phyloP scores from a whole-genome alignment of 306 rosid species.

The Crataegus laevigata region DNA sequence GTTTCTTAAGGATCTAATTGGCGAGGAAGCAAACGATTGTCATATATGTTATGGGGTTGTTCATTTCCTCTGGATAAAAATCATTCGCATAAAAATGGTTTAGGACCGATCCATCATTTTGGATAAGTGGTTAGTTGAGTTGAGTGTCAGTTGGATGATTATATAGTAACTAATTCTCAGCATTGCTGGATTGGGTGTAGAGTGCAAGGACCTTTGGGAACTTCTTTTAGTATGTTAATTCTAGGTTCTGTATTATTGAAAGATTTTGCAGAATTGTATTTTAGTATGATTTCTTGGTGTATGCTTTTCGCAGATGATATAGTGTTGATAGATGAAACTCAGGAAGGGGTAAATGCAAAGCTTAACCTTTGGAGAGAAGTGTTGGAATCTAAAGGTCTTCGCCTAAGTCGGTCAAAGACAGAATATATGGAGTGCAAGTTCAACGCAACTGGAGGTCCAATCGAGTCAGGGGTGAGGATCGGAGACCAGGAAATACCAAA shows the following conservation, averaged over 20 bases:
- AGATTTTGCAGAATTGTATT: constrained; percentile 2
- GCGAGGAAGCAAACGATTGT: neutral
- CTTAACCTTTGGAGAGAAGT: too few species aligned
- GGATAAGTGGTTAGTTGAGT: too few species aligned
- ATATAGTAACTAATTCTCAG: constrained; percentile 2
- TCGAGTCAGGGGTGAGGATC: too few species aligned
- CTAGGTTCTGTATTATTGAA: constrained; percentile 11
- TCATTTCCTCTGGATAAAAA: neutral
- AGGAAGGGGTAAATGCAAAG: too few species aligned
- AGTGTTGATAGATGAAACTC: too few species aligned
- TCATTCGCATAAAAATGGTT: neutral
- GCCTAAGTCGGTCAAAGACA: too few species aligned
- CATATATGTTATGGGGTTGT: neutral
- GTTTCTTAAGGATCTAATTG: neutral
- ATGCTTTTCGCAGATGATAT: too few species aligned
- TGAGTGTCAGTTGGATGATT: neutral
- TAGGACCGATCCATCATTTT: neutral
- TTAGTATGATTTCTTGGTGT: too few species aligned
- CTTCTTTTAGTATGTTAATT: constrained; percentile 13
- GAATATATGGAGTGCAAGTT: too few species aligned
- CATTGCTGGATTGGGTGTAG: neutral
- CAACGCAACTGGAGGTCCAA: too few species aligned
- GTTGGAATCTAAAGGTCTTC: too few species aligned
- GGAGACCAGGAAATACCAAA: too few species aligned
- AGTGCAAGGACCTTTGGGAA: constrained; percentile 12